Evolutionary conservation across 495 filamentous ascomycete species (phyloP), one percentile per base, ranked within the genome.

Genomic region (Durotheca rogersii): DNA sequence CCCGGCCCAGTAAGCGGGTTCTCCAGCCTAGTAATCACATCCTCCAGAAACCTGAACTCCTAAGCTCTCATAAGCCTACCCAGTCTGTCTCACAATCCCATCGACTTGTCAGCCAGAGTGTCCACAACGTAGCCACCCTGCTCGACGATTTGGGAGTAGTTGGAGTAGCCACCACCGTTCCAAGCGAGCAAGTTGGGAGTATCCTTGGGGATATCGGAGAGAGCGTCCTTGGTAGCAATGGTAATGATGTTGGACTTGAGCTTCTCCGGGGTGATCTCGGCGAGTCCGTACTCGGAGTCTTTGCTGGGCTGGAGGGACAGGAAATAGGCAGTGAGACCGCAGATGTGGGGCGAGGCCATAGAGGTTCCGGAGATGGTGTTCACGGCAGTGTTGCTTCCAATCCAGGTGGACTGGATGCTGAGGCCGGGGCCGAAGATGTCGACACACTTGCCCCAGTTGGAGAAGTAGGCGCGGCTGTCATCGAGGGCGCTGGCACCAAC

Each of bases 341-440:
- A 86, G 64, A 99, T 88, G 67, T 99, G 94, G 59, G 94, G 94
- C 23, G 92, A 96, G 45, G 94, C 94, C 94, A 99, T 99, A 19
- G 94, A 99, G 48, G 94, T 99, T 59, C 94, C 94, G 19, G 94
- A 99, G 75, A 99, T 99, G 69, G 88, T 95, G 81, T 99, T 99
- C 74, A 84, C 78, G 59, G 91, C 90, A 64, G 87, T 84, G 67
- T 92, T 84, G 84, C 87, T 89, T 64, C 94, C 94, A 62, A 90
- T 93, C 94, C 94, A 99, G 71, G 93, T 96, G 21, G 94, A 97
- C 47, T 86, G 79, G 58, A 99, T 97, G 84, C 90, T 96, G 38
- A 97, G 79, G 61, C 94, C 94, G 41, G 94, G 94, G 46, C 90
- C 94, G 67, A 99, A 99, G 78, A 99, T 96, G 70, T 97, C 90